Base-by-base conservation (phyloP, 2,329 filamentous ascomycete species). In the Hypoxylon sp. region DNA sequence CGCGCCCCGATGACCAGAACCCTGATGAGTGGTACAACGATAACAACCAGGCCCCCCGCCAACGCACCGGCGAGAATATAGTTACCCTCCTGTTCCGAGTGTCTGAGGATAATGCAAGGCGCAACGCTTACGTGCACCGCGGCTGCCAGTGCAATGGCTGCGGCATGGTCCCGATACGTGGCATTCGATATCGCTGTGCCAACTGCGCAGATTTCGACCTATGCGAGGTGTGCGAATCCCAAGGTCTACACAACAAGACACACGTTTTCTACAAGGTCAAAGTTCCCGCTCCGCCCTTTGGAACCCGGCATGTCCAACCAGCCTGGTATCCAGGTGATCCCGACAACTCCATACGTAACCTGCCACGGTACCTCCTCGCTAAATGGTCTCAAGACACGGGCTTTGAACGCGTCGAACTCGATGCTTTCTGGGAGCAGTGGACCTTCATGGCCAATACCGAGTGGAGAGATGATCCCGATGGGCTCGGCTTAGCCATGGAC, bases 201-300 rank as follows among this genome's bases (percentile, higher is more conserved):
- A 98, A 99, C 82, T 99, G 96, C 78, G 90, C 93, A 72, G 95
- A 99, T 80, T 98, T 94, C 78, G 96, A 99, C 78, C 88, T 99
- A 1, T 99, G 96, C 83, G 94, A 98, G 77, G 91, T 91, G 6
- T 99, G 96, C 81, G 95, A 99, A 81, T 89, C 92, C 4, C 89
- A 90, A 74, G 88, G 89, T 22, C 81, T 91, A 1, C 95, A 97
- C 77, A 90, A 88, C 76, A 97, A 95, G 79, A 97, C 94, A 1
- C 96, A 99, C 80, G 89, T 98, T 50, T 98, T 99, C 81, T 97
- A 97, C 85, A 98, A 98, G 80, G 92, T 99, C 77, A 91, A 91
- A 61, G 91, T 98, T 10, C 96, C 96, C 0, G 92, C 94, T 0
- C 94, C 95, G 0, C 92, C 94, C 31, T 90, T 97, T 63, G 92